Percentiles rank a stretch among this genome's conserved stretches.
Conservation (phyloP, 495 filamentous ascomycete genomes). For the Hypoxylon fragiforme region DNA sequence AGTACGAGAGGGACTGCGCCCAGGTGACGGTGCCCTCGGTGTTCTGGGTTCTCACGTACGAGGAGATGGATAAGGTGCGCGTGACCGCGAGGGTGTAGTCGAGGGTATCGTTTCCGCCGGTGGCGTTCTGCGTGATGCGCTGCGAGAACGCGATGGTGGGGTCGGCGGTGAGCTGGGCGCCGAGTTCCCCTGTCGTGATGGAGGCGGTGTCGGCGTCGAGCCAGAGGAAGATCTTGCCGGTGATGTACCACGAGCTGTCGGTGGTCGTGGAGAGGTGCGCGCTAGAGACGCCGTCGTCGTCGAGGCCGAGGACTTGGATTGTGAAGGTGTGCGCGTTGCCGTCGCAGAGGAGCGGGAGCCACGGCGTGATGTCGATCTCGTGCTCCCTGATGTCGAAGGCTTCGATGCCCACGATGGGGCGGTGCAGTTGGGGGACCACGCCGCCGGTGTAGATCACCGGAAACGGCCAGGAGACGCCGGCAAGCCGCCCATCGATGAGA, state of each 20-base stretch:
- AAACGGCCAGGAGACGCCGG: conserved; percentile 87
- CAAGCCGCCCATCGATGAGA: conserved; percentile 73
- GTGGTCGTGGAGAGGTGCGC: conserved; percentile 62
- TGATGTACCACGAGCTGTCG: conserved; percentile 76
- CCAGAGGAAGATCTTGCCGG: conserved; percentile 86
- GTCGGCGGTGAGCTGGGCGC: conserved; percentile 8
- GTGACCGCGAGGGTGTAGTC: conserved; percentile 62
- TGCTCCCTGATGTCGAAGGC: conserved; percentile 82
- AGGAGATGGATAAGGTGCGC: conserved; percentile 59
- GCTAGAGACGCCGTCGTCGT: conserved; percentile 51
- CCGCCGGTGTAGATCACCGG: conserved; percentile 89
- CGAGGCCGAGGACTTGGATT: conserved; percentile 68
- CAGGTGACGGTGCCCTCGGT: conserved; percentile 53
- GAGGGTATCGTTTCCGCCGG: conserved; percentile 64
- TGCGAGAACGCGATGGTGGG: conserved; percentile 48
- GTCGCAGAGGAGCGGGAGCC: conserved; percentile 72
- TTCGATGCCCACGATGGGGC: conserved; percentile 83
- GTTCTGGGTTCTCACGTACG: conserved; percentile 55
- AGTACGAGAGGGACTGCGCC: conserved; percentile 64
- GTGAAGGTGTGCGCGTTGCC: conserved; percentile 69
- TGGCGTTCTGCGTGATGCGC: conserved; percentile 47
- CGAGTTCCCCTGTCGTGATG: conserved; percentile 58
- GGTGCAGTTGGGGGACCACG: conserved; percentile 78
- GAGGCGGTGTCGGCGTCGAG: conserved; percentile 54
- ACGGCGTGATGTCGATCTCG: conserved; percentile 86